These are phyloP conservation scores for cucumber (Cucumis sativus) DNA, from an alignment of 306 rosid genomes.

Conservation along the genomic window Cucumber_9930_V3 NC_026656.2:19178001-19178500, in stretches of 20 bases:
- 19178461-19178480: not conserved
- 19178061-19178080: constrained; percentile 64
- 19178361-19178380: constrained; percentile 31
- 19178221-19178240: constrained; percentile 87
- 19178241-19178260: constrained; percentile 74
- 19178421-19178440: not conserved
- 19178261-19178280: constrained; percentile 68
- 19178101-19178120: constrained; percentile 88
- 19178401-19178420: constrained; percentile 45
- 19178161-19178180: constrained; percentile 91
- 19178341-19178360: constrained; percentile 20
- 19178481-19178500: not conserved
- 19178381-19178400: constrained; percentile 66
- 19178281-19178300: constrained; percentile 70
- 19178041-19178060: not conserved
- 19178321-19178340: constrained; percentile 42
- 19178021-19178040: not conserved
- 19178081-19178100: constrained; percentile 76
- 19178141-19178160: constrained; percentile 89
- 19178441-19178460: not conserved
- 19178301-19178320: constrained; percentile 58
- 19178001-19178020: too few relatives aligned
- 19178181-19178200: constrained; percentile 65
- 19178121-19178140: constrained; percentile 85
- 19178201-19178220: constrained; percentile 72